Base-by-base conservation (phyloP, 192 early-diverging fungal species). In the Pilobolus umbonatus region DNA sequence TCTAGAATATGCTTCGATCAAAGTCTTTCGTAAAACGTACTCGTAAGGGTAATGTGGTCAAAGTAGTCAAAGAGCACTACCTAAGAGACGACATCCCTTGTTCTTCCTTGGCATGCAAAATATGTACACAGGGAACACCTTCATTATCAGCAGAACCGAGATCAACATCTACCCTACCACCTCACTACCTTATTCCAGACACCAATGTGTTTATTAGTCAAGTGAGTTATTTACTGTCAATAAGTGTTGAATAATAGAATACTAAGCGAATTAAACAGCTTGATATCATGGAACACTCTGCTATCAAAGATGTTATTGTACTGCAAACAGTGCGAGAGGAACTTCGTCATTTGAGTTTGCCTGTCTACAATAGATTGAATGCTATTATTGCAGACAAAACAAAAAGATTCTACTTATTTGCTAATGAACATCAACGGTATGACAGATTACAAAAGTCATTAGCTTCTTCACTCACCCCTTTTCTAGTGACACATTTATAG, bases 1-100 rank as follows among this genome's bases (percentile, higher is more conserved):
- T n/a, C n/a, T n/a, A 38, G 36, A 1, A 38, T 12, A 64, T 65
- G 63, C 46, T 99, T 14, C 75, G 86, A 50, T 80, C 83, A 60
- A 95, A 93, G 71, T 78, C 88, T 10, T 97, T 89, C 75, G 84
- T 92, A 5, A 88, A 91, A 67, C 91, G 91, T 67, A 96, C 93
- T 55, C 84, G 87, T 76, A 87, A 90, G 64, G 95, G 95, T 47
- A 89, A 89, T 58, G 84, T 96, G 35, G 77, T 96, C 42, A 95
- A 93, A 65, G 89, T 95, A 6, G 89, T 98, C 65, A 92, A 92
- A 71, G 95, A 99, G 66, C 95, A 96, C 65, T 99, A 97, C 72
- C 72, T 97, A 26, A 85, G 95, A 39, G 93, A 99, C 67, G 97
- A 99, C 75, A 94, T 99, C 56, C 73, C 77, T 36, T 99, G 97